Conservation (phyloP, 2,329 filamentous ascomycete species). For the Pseudodiploospora longispora region DNA sequence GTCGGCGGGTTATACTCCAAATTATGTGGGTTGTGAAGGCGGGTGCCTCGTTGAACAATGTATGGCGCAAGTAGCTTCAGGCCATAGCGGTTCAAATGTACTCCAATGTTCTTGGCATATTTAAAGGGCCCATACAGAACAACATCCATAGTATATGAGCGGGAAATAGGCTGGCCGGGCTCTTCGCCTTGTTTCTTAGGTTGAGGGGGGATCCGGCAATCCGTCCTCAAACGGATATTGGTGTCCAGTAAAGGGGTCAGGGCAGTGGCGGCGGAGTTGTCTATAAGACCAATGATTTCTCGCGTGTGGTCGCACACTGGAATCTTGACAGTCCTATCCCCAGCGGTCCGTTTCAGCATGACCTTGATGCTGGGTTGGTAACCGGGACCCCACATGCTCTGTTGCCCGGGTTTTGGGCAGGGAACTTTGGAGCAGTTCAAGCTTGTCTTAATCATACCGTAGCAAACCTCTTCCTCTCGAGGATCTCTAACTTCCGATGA, state of each 20-base stretch:
- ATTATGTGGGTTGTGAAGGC: conserved; percentile 70
- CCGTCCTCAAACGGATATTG: conserved; percentile 56
- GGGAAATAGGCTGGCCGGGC: conserved; percentile 54
- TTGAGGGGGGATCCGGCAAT: conserved; percentile 62
- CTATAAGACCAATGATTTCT: conserved; percentile 67
- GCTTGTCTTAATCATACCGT: conserved; percentile 64
- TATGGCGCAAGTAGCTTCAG: conserved; percentile 60
- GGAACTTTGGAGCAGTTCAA: conserved; percentile 63
- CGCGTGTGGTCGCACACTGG: conserved; percentile 65
- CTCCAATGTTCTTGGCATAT: conserved; percentile 57
- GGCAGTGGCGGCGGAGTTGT: conserved; percentile 56
- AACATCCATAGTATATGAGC: conserved; percentile 56
- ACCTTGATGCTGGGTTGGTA: conserved; percentile 72
- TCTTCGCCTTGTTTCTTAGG: conserved; percentile 55
- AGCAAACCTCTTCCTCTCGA: conserved; percentile 67
- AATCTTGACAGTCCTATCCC: conserved; percentile 52
- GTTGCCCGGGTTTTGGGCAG: conserved; percentile 54
- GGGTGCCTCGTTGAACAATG: conserved; percentile 58
- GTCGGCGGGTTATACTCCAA: conserved; percentile 37
- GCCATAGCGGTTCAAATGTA: conserved; percentile 53
- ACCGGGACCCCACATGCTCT: conserved; percentile 46
- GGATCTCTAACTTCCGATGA: conserved; percentile 50
- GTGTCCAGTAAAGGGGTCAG: conserved; percentile 69
- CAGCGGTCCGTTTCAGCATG: conserved; percentile 51
- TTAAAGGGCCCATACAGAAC: conserved; percentile 73